phyloP scores from a whole-genome alignment of 352 stramenopile genomes.

The Phytophthora lateralis region DNA sequence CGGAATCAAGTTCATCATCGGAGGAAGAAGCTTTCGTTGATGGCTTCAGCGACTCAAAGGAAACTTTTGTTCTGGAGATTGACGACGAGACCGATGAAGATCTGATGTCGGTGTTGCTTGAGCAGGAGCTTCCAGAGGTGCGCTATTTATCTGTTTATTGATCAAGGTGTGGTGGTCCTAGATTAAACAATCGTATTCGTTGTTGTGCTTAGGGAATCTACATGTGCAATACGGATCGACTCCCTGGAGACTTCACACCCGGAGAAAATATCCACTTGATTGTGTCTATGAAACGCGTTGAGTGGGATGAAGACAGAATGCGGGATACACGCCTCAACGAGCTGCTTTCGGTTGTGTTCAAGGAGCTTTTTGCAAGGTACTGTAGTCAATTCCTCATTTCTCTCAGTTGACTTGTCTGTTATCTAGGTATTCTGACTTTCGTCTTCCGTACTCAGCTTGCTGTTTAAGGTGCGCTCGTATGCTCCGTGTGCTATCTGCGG shows the following conservation, averaged over 20 bases:
- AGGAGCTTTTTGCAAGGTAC: conserved; percentile 85
- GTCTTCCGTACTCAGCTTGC: conserved; percentile 40
- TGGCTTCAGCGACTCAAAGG: conserved; percentile 80
- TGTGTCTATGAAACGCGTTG: conserved; percentile 86
- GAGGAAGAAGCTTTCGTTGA: conserved; percentile 84
- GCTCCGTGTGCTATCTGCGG: conserved; percentile 86
- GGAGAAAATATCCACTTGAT: conserved; percentile 86
- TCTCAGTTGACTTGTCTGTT: neutral
- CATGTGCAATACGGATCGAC: conserved; percentile 87
- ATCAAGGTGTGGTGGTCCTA: neutral
- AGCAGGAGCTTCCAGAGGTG: conserved; percentile 85
- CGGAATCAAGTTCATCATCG: conserved; percentile 81
- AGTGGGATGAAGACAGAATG: conserved; percentile 90
- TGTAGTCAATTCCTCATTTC: conserved; percentile 1
- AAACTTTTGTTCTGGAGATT: conserved; percentile 91
- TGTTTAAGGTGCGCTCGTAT: conserved; percentile 58
- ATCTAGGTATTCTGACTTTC: neutral
- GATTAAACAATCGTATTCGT: neutral
- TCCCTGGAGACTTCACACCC: conserved; percentile 70
- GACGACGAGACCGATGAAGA: conserved; percentile 94
- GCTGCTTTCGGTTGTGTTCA: conserved; percentile 83
- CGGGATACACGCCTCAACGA: conserved; percentile 85
- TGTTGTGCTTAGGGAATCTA: conserved; percentile 61
- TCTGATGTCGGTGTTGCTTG: conserved; percentile 89
- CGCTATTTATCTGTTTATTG: neutral